Evolutionary conservation across 257 asterid genomes (phyloP).

Genomic region (Nicotiana obtusifolia): DNA sequence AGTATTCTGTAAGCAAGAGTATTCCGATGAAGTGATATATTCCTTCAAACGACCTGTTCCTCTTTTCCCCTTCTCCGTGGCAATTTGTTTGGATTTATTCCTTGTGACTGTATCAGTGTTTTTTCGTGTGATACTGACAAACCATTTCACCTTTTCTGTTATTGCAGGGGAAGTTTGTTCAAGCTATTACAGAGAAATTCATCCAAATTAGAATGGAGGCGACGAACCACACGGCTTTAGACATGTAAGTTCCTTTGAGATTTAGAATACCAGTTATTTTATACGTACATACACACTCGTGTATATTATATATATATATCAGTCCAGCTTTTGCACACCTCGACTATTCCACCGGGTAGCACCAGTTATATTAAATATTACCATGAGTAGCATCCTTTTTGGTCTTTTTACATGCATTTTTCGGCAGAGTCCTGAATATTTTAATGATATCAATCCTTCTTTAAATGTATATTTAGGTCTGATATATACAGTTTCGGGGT

Average conservation of each 20-base stretch:
- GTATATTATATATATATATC: too few relatives aligned
- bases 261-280: neutral
- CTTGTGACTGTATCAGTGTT: neutral
- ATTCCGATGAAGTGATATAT: slow-evolving; percentile 68
- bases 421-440: neutral
- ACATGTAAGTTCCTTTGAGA: slow-evolving; percentile 55
- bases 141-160: slow-evolving; percentile 10
- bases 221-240: slow-evolving; percentile 88
- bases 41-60: slow-evolving; percentile 57
- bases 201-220: slow-evolving; percentile 73
- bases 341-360: too few relatives aligned
- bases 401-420: neutral
- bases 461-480: slow-evolving; percentile 43
- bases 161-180: slow-evolving; percentile 84
- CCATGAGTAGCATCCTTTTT: neutral
- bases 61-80: too few relatives aligned
- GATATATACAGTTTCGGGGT: slow-evolving; percentile 91
- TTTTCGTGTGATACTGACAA: neutral
- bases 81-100: neutral
- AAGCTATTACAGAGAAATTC: slow-evolving; percentile 65
- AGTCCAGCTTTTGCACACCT: too few relatives aligned
- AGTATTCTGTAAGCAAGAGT: slow-evolving; percentile 80
- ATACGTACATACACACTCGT: too few relatives aligned
- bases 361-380: neutral
- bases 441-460: too few relatives aligned